A percentile compares a stretch with the other conserved stretches of the same genome.
These are phyloP conservation scores for Albugo candida DNA, from an alignment of 352 stramenopile species.

Conservation along the genomic window DNA sequence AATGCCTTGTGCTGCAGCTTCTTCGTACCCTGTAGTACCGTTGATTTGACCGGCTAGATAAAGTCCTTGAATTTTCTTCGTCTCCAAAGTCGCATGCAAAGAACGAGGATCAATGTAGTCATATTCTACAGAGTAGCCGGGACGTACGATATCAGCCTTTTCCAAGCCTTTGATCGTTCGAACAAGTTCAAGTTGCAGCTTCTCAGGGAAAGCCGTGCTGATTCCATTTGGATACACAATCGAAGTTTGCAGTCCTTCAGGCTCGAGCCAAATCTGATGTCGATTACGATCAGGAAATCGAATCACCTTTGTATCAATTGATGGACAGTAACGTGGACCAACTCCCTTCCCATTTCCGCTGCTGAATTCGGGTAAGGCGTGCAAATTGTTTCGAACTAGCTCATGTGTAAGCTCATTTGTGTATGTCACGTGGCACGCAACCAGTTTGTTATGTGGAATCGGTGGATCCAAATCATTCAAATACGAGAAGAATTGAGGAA, in stretches of 20 bases:
- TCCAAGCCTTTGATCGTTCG: slow-evolving; percentile 90
- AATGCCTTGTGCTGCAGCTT: slow-evolving; percentile 94
- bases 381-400: slow-evolving; percentile 85
- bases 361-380: slow-evolving; percentile 86
- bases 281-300: slow-evolving; percentile 53
- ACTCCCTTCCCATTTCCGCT: slow-evolving; percentile 62
- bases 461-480: slow-evolving; percentile 71
- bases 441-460: slow-evolving; percentile 52
- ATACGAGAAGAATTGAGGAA: slow-evolving; percentile 88
- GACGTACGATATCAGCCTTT: slow-evolving; percentile 86
- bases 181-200: slow-evolving; percentile 91
- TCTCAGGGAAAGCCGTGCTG: slow-evolving; percentile 76
- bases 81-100: slow-evolving; percentile 88
- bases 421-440: slow-evolving; percentile 88
- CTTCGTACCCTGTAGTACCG: slow-evolving; percentile 98
- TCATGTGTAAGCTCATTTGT: slow-evolving; percentile 94
- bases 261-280: slow-evolving; percentile 94
- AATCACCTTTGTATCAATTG: slow-evolving; percentile 92
- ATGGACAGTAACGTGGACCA: slow-evolving; percentile 89
- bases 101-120: slow-evolving; percentile 94
- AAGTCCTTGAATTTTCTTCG: slow-evolving; percentile 81
- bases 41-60: slow-evolving; percentile 98
- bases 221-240: slow-evolving; percentile 98
- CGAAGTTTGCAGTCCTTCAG: slow-evolving; percentile 90
- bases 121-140: slow-evolving; percentile 99